These are phyloP conservation scores for Lepidium campestre DNA, from an alignment of 441 rosid species.

Conservation along the genomic window DNA sequence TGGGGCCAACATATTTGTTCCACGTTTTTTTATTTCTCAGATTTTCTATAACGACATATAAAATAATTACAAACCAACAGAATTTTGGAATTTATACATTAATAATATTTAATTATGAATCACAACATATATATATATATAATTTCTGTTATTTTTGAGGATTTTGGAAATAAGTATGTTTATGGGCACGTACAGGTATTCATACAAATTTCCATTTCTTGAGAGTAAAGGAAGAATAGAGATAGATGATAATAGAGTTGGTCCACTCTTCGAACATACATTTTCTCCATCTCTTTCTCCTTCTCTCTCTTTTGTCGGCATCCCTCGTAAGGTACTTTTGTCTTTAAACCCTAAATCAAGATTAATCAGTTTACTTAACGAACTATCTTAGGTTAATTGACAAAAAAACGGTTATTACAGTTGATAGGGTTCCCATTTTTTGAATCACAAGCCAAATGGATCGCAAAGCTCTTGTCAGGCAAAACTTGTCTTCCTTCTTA, in stretches of 20 bases:
- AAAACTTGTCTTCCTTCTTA: conserved; percentile 51
- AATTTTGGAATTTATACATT: neutral
- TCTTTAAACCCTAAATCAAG: neutral
- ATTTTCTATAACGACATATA: neutral
- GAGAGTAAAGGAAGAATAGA: conserved; percentile 78
- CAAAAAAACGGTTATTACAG: conserved; percentile 25
- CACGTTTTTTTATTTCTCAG: neutral
- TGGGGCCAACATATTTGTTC: neutral
- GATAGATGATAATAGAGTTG: conserved; percentile 80
- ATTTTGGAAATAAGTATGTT: neutral
- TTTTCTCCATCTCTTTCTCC: conserved; percentile 84
- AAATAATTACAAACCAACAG: neutral
- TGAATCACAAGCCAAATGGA: conserved; percentile 89
- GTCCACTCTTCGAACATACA: conserved; percentile 83
- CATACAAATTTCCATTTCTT: conserved; percentile 78
- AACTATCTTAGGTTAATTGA: neutral
- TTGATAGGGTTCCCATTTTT: conserved; percentile 85
- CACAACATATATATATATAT: neutral
- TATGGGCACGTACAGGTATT: conserved; percentile 42
- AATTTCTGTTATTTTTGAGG: neutral
- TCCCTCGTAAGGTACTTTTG: conserved; percentile 75
- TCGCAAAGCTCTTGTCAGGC: conserved; percentile 66
- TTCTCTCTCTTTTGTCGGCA: conserved; percentile 74
- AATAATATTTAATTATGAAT: neutral
- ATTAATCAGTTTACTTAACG: neutral